These are phyloP conservation scores for Phyllosticta capitalensis DNA, from an alignment of 2,329 filamentous ascomycete genomes.

Conservation along the genomic window DNA sequence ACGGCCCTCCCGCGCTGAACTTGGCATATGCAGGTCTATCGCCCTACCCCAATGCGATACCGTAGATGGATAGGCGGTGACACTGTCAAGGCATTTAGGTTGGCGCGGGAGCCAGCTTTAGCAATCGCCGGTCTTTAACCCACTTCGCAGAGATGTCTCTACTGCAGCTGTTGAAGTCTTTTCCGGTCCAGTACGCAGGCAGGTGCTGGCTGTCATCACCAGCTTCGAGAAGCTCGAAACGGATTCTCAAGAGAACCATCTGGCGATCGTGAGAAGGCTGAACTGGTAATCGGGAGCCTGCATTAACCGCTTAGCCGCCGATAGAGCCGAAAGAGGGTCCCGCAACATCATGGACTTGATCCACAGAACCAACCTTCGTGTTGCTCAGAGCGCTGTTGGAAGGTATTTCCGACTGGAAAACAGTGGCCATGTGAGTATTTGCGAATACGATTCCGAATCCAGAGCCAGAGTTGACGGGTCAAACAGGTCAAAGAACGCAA, in stretches of 20 bases:
- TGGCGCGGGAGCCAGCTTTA: neutral
- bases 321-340: neutral
- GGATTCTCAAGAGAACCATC: neutral
- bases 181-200: neutral
- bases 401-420: slow-evolving; percentile 65
- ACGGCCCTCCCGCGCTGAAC: neutral
- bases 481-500: slow-evolving; percentile 58
- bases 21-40: neutral
- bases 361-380: slow-evolving; percentile 24
- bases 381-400: slow-evolving; percentile 27
- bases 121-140: neutral
- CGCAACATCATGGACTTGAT: slow-evolving; percentile 15
- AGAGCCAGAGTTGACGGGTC: slow-evolving; percentile 10
- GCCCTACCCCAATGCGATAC: neutral
- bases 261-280: neutral
- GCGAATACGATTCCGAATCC: slow-evolving; percentile 1
- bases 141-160: neutral
- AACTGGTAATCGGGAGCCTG: neutral
- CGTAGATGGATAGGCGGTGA: neutral
- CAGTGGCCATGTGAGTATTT: slow-evolving; percentile 62
- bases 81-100: neutral
- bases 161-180: neutral
- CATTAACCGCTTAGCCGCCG: neutral
- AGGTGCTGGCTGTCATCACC: neutral
- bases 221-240: neutral